A percentile compares a stretch with the other conserved stretches of the same genome.
These are phyloP conservation scores for Canna indica DNA, from an alignment of 176 grass and related monocot genomes.

Conservation along the genomic window DNA sequence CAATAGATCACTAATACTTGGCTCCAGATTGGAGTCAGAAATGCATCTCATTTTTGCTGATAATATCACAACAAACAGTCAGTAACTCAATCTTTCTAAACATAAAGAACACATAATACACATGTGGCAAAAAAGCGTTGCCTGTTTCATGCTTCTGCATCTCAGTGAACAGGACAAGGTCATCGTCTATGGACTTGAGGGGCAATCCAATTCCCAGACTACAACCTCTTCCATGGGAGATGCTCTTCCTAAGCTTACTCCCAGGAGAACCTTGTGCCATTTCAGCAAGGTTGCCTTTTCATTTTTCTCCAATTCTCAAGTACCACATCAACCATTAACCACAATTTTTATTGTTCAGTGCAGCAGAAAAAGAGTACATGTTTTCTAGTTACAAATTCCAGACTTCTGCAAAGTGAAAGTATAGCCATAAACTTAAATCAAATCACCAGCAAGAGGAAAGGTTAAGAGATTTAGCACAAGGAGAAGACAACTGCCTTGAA, in stretches of 20 bases:
- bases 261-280: not conserved
- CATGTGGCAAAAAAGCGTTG: conserved; percentile 56
- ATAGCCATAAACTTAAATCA: too few species aligned
- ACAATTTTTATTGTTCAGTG: not conserved
- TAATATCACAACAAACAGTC: conserved; percentile 17
- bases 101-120: conserved; percentile 36
- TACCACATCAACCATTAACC: too few species aligned
- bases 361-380: not conserved
- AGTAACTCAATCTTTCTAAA: conserved; percentile 5
- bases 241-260: conserved; percentile 16
- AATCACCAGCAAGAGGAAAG: not conserved
- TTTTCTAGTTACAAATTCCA: too few species aligned
- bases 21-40: conserved; percentile 49
- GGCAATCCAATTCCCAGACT: conserved; percentile 48
- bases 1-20: conserved; percentile 56
- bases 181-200: conserved; percentile 56
- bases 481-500: not conserved
- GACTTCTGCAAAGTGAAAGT: too few species aligned
- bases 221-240: conserved; percentile 35
- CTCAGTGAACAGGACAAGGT: conserved; percentile 58
- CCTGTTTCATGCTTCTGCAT: conserved; percentile 71
- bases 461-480: not conserved
- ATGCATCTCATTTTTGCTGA: conserved; percentile 68
- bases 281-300: not conserved
- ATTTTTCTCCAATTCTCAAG: not conserved